Percentiles rank a stretch among this genome's conserved stretches.
Conservation (phyloP, 2,329 filamentous ascomycete species). For the Periconia sp. region DNA sequence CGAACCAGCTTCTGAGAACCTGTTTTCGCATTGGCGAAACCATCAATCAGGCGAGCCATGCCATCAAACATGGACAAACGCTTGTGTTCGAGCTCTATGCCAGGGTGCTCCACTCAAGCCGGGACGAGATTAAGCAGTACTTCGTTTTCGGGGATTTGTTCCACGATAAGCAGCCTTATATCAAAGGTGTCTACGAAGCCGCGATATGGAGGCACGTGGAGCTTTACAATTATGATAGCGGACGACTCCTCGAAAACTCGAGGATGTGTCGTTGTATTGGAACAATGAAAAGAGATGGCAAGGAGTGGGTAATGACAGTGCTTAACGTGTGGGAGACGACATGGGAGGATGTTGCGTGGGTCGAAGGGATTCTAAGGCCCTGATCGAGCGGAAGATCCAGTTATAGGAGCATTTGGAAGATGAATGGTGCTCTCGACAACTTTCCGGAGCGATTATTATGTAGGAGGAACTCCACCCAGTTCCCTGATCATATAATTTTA, state of each 20-base stretch:
- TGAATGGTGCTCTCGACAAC: too few species aligned
- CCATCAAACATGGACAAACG: conserved; percentile 55
- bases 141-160: conserved; percentile 71
- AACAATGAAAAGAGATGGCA: conserved; percentile 53
- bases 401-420: too few species aligned
- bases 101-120: conserved; percentile 62
- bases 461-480: too few species aligned
- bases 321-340: conserved; percentile 59
- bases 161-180: conserved; percentile 62
- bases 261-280: conserved; percentile 58
- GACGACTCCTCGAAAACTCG: conserved; percentile 49
- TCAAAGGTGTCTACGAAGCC: conserved; percentile 52
- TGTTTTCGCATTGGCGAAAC: conserved; percentile 71
- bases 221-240: conserved; percentile 56
- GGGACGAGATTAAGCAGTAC: conserved; percentile 62
- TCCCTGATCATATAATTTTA: too few species aligned
- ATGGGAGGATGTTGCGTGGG: conserved; percentile 62
- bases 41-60: conserved; percentile 55
- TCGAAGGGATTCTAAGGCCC: conserved; percentile 50
- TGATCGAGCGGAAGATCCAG: conserved; percentile 16
- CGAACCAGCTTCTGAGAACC: conserved; percentile 57
- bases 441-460: too few species aligned
- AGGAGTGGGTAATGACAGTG: conserved; percentile 53
- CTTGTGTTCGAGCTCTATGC: conserved; percentile 68
- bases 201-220: conserved; percentile 52